phyloP scores from a whole-genome alignment of 2,329 filamentous ascomycete genomes.

The Botryotinia convoluta region DNA sequence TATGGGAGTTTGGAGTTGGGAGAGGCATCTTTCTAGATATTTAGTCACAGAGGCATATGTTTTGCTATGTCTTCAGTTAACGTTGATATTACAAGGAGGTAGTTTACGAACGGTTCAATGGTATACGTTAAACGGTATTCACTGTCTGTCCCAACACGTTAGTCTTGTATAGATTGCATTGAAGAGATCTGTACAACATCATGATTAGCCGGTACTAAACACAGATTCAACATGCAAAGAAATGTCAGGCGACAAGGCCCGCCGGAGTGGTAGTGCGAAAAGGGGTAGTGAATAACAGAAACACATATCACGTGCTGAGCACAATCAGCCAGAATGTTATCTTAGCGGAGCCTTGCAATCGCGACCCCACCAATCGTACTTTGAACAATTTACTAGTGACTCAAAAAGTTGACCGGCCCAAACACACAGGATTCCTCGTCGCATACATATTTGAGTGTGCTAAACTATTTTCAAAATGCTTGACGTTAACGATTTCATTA shows the following conservation, averaged over 20 bases:
- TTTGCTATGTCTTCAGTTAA: constrained; percentile 1
- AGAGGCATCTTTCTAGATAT: constrained; percentile 18
- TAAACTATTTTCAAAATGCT: constrained; percentile 53
- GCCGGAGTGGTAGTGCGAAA: constrained; percentile 2
- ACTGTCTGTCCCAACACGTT: neutral
- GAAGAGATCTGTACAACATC: neutral
- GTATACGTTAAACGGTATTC: neutral
- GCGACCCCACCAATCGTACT: constrained; percentile 18
- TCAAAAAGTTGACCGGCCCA: constrained; percentile 16
- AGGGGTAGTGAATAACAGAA: constrained; percentile 10
- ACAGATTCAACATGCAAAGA: neutral
- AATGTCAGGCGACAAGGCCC: neutral
- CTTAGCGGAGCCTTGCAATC: constrained; percentile 19
- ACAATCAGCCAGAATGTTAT: constrained; percentile 21
- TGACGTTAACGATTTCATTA: constrained; percentile 75
- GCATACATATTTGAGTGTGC: constrained; percentile 7
- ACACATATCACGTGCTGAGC: neutral
- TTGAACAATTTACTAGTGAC: constrained; percentile 22
- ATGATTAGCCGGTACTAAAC: neutral
- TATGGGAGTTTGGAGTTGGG: constrained; percentile 19
- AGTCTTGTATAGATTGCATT: neutral
- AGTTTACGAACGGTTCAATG: constrained; percentile 2
- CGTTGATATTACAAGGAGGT: constrained; percentile 1
- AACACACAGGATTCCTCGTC: neutral
- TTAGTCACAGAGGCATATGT: constrained; percentile 3